These are phyloP conservation scores for Wallacemonas sp. DNA, from an alignment of 208 protist species.

Conservation along the genomic window DNA sequence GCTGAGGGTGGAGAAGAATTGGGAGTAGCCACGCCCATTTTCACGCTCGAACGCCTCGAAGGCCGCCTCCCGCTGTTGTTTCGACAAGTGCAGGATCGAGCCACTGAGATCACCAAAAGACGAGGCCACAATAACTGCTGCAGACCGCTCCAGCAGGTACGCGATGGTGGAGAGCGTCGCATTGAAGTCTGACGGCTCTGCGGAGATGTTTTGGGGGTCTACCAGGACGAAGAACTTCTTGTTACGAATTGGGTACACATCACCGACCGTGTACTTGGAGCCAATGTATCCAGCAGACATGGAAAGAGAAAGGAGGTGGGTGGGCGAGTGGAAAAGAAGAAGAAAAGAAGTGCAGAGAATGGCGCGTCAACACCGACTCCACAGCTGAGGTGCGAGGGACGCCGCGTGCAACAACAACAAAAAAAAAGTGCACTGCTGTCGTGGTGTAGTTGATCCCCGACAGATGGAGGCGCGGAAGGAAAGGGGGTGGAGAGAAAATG, in stretches of 20 bases:
- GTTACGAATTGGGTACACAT: conserved; percentile 68
- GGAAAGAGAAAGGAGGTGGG: conserved; percentile 9
- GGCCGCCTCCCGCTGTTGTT: conserved; percentile 40
- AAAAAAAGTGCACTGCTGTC: not conserved
- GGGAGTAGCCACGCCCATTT: conserved; percentile 59
- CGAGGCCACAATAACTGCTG: conserved; percentile 48
- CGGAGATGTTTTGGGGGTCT: conserved; percentile 64
- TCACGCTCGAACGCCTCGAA: conserved; percentile 66
- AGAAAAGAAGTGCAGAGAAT: conserved; percentile 6
- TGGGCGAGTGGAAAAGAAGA: not conserved
- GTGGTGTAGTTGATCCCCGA: not conserved
- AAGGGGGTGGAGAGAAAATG: not conserved
- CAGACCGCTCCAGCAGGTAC: conserved; percentile 55
- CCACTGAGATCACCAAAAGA: conserved; percentile 60
- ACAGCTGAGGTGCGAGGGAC: not conserved
- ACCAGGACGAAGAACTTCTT: conserved; percentile 69
- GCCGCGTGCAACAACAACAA: not conserved
- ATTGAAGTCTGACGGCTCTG: conserved; percentile 40
- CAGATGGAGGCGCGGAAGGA: not conserved
- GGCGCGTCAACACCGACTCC: not conserved
- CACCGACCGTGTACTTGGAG: conserved; percentile 68
- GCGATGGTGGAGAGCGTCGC: conserved; percentile 60
- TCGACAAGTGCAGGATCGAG: conserved; percentile 40
- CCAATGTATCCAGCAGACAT: conserved; percentile 58
- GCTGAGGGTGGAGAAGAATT: conserved; percentile 56